phyloP scores from a whole-genome alignment of 306 rosid genomes.

The Sicyos baderoa region DNA sequence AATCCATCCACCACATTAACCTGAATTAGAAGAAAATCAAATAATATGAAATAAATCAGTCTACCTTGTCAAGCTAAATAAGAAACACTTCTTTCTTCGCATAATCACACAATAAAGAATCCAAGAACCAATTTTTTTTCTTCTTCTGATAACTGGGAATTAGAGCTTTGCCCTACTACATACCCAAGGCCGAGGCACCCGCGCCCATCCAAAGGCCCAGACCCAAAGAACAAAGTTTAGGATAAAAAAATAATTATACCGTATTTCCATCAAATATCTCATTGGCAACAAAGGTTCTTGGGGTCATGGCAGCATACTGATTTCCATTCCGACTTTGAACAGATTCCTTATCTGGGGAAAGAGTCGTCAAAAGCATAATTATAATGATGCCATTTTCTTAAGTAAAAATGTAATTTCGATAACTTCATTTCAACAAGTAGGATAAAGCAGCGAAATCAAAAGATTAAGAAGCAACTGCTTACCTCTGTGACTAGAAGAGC shows the following conservation, averaged over 20 bases:
- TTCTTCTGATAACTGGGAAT: too few species aligned
- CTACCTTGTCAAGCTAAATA: background rate
- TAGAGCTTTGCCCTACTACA: too few species aligned
- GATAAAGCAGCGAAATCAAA: background rate
- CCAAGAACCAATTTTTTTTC: background rate
- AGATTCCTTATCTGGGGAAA: conserved; percentile 45
- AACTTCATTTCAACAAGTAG: background rate
- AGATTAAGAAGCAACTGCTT: conserved; percentile 11
- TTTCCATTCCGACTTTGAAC: conserved; percentile 38
- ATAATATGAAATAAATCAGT: background rate
- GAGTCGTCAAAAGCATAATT: background rate
- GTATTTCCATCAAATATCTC: conserved; percentile 61
- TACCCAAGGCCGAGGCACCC: too few species aligned
- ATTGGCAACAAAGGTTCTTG: conserved; percentile 49
- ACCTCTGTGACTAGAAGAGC: conserved; percentile 45
- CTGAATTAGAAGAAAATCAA: conserved; percentile 29
- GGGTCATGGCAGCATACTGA: conserved; percentile 31
- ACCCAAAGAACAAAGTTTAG: background rate
- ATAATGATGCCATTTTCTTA: background rate
- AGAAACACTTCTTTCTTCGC: background rate
- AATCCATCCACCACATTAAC: conserved; percentile 78
- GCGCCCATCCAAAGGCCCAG: too few species aligned
- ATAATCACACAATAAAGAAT: background rate
- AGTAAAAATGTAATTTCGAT: background rate
- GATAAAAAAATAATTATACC: conserved; percentile 36